Conservation (phyloP, 805 yeast genomes). For the Ogataea populi-albae region DNA sequence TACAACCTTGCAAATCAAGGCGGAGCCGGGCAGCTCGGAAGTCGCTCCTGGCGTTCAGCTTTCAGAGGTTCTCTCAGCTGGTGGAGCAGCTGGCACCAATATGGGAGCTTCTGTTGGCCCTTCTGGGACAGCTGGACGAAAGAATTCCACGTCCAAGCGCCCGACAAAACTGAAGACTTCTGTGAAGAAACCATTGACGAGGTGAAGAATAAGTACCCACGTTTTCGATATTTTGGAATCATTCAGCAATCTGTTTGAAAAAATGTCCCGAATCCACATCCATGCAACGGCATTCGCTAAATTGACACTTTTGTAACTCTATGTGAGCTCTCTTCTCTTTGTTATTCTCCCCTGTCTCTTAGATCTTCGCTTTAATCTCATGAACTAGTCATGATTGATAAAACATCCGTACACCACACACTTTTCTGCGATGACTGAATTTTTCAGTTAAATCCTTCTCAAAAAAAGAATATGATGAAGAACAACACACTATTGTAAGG, state of each 20-base stretch:
- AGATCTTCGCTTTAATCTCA: too few relatives aligned
- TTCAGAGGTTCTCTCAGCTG: constrained; percentile 4
- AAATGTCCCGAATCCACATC: neutral
- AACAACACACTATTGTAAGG: neutral
- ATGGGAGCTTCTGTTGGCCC: neutral
- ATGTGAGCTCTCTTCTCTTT: neutral
- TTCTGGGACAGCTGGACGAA: constrained; percentile 1
- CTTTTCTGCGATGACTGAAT: neutral
- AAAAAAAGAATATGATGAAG: neutral
- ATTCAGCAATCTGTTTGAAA: neutral
- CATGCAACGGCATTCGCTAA: neutral
- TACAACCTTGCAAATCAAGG: constrained; percentile 7
- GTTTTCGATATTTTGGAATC: neutral
- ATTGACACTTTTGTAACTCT: neutral
- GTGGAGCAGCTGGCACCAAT: neutral
- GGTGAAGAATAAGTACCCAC: too few relatives aligned
- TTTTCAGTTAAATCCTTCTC: neutral
- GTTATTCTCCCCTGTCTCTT: neutral
- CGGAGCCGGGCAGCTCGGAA: constrained; percentile 6
- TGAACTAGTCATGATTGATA: too few relatives aligned
- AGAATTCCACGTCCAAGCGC: constrained; percentile 1
- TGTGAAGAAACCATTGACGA: neutral
- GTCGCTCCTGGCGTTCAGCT: constrained; percentile 1
- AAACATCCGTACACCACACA: constrained; percentile 2
- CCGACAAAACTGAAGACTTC: neutral